Base-by-base conservation (phyloP, 805 yeast species). In the Hanseniaspora lachancei region DNA sequence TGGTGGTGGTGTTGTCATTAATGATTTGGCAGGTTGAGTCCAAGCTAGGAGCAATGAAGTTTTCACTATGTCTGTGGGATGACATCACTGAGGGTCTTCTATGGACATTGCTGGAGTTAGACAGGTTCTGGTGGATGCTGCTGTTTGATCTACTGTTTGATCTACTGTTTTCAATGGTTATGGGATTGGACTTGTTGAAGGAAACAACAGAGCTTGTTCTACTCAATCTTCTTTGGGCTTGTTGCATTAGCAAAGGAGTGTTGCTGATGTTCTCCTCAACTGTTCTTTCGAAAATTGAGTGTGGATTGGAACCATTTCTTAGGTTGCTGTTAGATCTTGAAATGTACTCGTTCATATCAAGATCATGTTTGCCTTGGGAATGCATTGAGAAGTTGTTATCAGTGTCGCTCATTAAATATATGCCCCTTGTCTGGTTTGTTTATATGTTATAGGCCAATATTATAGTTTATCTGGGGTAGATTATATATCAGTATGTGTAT, bases 31-130 rank as follows among this genome's bases (percentile, higher is more conserved):
- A 76, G 5, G 93, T 78, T 9, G 95, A 87, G 62, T 86, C 95
- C 61, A 87, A 72, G 7, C 86, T 86, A 0, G 96, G 89, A 1
- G 95, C 85, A 21, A 87, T 85, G 61, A 69, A 78, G 67, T 88
- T 85, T 66, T 86, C 86, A 39, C 69, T 62, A 16, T 73, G 71
- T 59, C 64, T 66, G 54, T 64, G 69, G 41, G 59, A 59, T 43
- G 66, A 64, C 36, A 36, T 58, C 49, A 39, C 59, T 47, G 47
- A 57, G 27, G 57, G 60, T 29, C 59, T 57, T 42, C 60, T 60
- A 4, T 46, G 49, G 5, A 34, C 18, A 27, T 34, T 44, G 6
- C 55, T 61, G 18, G 58, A 58, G 48, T 52, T 59, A 15, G 62
- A 59, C 18, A 49, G 29, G 38, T 47, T 53, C 38, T 41, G 47